Evolutionary conservation across 352 stramenopile genomes (phyloP).

Genomic region (Phytophthora chlamydospora): DNA sequence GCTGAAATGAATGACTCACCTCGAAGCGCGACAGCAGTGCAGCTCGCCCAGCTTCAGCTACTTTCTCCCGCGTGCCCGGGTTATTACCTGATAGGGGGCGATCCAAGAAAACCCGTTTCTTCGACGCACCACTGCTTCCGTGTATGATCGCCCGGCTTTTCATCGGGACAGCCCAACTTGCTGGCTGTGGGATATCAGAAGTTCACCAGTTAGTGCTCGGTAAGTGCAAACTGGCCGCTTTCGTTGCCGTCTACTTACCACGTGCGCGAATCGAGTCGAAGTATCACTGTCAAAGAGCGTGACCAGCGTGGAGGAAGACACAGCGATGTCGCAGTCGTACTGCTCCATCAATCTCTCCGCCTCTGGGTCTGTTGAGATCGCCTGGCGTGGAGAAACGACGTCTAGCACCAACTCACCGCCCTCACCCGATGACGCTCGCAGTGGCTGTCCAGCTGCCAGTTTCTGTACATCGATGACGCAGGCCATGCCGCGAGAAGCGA

Average conservation of each 20-base stretch:
- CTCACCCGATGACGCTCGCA: slow-evolving; percentile 18
- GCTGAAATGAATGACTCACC: slow-evolving; percentile 18
- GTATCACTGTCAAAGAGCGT: slow-evolving; percentile 71
- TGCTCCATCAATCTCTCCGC: slow-evolving; percentile 68
- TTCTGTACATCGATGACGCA: slow-evolving; percentile 22
- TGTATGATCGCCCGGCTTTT: slow-evolving; percentile 55
- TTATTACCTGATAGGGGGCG: slow-evolving; percentile 35
- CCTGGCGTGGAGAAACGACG: slow-evolving; percentile 24
- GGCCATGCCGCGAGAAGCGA: slow-evolving; percentile 37
- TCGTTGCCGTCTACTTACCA: slow-evolving; percentile 37
- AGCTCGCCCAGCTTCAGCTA: slow-evolving; percentile 30
- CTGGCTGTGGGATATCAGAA: slow-evolving; percentile 30
- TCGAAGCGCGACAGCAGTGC: slow-evolving; percentile 37
- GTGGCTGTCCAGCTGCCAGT: slow-evolving; percentile 16
- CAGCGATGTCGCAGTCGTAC: slow-evolving; percentile 72
- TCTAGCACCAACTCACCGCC: slow-evolving; percentile 18
- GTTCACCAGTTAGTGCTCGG: slow-evolving; percentile 1
- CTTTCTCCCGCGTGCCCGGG: slow-evolving; percentile 42
- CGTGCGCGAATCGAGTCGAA: slow-evolving; percentile 31
- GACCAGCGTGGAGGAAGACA: slow-evolving; percentile 72
- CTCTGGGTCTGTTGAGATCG: slow-evolving; percentile 64
- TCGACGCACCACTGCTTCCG: slow-evolving; percentile 21
- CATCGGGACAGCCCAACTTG: slow-evolving; percentile 58
- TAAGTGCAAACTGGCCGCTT: neutral
- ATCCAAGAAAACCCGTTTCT: slow-evolving; percentile 70